Evolutionary conservation across 2,329 filamentous ascomycete genomes (phyloP), one percentile per base, ranked within the genome.

Genomic region (Neofusicoccum cordaticola): DNA sequence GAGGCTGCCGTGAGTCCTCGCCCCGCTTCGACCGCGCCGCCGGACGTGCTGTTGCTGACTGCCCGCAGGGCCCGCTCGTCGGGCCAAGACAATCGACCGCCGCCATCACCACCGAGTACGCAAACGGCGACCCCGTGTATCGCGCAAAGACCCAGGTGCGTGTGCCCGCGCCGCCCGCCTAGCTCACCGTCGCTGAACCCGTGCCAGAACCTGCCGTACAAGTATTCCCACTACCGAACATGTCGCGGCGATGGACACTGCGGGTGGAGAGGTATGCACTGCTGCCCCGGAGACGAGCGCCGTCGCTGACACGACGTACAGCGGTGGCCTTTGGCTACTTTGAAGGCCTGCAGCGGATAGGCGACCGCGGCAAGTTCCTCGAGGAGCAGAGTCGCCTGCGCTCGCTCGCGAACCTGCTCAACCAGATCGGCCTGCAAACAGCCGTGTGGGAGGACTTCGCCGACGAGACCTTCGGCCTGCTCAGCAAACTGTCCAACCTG

Each of bases 171-270:
- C 48, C 27, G 9, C 41, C 19, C 44, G 44, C 39, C 35, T 31
- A 17, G 44, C 48, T 37, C 41, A 11, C 37, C 31, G 22, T 50
- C 31, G 39, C 63, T 57, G 48, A 48, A 58, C 53, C 45, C n/a
- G 22, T 48, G 9, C 37, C 70, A 96, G 93, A 85, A 88, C 19
- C 84, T 99, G 63, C 90, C 93, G 6, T 84, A 89, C 71, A 92
- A 90, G 64, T 97, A 96, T 77, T 91, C 92, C 19, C 89, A 93
- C 75, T 97, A 94, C 74, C 91, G 95, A 63, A 89, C 89, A 11
- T 88, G 97, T 75, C 89, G 90, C 77, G 94, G 95, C 62, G 94
- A 98, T 79, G 95, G 95, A 66, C 96, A 96, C 75, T 98, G 95
- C 79, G 95, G 94, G 72, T 98, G 95, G 94, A 87, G 94, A 89